Evolutionary conservation across 2,329 filamentous ascomycete species (phyloP).

Genomic region (Akanthomyces muscarius): DNA sequence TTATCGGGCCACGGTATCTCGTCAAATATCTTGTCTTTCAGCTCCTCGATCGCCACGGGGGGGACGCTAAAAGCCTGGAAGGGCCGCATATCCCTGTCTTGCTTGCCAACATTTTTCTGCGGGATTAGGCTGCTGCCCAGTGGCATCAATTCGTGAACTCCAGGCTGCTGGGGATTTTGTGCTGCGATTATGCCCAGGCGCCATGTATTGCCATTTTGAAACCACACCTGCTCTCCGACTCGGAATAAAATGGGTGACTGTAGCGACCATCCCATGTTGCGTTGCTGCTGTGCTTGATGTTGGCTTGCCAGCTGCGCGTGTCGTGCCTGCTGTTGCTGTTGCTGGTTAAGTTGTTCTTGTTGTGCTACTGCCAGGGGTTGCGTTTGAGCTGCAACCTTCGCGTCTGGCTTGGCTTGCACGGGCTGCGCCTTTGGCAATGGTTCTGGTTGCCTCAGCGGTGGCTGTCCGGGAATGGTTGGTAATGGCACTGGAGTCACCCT

Average conservation of each 20-base stretch:
- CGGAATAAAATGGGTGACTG: conserved; percentile 40
- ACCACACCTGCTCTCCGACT: conserved; percentile 49
- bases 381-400: conserved; percentile 9
- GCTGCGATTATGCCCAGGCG: conserved; percentile 43
- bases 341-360: conserved; percentile 17
- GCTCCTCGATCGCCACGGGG: conserved; percentile 34
- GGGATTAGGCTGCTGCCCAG: conserved; percentile 37
- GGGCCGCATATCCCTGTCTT: conserved; percentile 42
- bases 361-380: conserved; percentile 5
- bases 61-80: conserved; percentile 51
- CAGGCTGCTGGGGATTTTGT: conserved; percentile 28
- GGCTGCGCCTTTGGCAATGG: conserved; percentile 29
- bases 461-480: conserved; percentile 32
- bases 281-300: conserved; percentile 7
- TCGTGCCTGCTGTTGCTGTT: conserved; percentile 14
- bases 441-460: neutral
- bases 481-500: conserved; percentile 37
- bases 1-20: conserved; percentile 41
- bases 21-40: conserved; percentile 39
- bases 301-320: conserved; percentile 19
- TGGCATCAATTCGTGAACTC: conserved; percentile 37
- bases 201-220: conserved; percentile 43
- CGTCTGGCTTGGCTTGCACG: conserved; percentile 19
- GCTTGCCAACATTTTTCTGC: conserved; percentile 37
- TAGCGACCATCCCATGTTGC: conserved; percentile 28